Percentiles rank a stretch among this genome's conserved stretches.
Conservation (phyloP, 2,329 filamentous ascomycete species). For the Alternaria gaisen region DNA sequence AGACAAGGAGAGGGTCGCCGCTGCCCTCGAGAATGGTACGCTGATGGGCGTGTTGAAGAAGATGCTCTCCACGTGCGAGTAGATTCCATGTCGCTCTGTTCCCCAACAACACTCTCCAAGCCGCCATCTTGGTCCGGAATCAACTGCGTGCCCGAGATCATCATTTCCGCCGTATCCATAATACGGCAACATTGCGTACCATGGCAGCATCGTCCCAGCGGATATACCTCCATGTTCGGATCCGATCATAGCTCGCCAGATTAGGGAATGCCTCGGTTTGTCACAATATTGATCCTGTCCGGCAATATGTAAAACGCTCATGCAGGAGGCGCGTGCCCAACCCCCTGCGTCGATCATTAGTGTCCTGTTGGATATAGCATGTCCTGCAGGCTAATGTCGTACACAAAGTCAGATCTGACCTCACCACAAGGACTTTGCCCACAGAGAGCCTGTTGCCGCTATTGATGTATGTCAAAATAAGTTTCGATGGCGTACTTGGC, state of each 20-base stretch:
- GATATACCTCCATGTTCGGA: background rate
- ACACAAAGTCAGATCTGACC: constrained; percentile 14
- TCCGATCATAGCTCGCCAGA: background rate
- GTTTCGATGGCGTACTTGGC: background rate
- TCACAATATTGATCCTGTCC: constrained; percentile 5
- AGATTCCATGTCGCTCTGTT: constrained; percentile 3
- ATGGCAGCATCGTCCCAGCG: background rate
- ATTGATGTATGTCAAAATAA: background rate
- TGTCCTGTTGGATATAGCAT: constrained; percentile 1
- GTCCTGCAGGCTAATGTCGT: constrained; percentile 1
- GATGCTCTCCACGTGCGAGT: constrained; percentile 89
- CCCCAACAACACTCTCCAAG: too few relatives aligned
- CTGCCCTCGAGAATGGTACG: constrained; percentile 91
- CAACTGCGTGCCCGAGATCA: background rate
- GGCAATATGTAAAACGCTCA: constrained; percentile 1
- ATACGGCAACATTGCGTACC: background rate
- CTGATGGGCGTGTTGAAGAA: constrained; percentile 87
- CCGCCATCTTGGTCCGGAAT: background rate
- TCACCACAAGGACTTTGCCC: background rate
- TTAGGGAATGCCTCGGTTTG: background rate
- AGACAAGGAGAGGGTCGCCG: constrained; percentile 96
- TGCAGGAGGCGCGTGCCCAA: background rate
- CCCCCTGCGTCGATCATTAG: constrained; percentile 11
- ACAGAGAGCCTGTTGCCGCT: background rate
- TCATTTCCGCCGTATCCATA: background rate